Evolutionary conservation across 1,284 basidiomycete species (phyloP).

Genomic region (Trichosporon ovoides): DNA sequence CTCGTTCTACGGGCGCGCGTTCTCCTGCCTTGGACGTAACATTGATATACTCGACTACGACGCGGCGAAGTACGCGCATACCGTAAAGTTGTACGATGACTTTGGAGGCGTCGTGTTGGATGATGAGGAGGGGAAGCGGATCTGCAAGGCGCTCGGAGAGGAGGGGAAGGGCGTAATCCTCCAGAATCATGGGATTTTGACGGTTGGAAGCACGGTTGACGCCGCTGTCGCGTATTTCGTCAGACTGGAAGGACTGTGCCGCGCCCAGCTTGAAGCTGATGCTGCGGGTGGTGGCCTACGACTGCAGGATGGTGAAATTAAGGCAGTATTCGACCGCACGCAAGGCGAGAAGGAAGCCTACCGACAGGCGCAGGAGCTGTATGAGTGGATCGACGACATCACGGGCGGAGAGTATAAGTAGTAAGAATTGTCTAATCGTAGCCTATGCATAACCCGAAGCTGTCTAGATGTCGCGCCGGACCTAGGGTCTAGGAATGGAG

Average conservation of each 20-base stretch:
- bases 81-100: constrained; percentile 35
- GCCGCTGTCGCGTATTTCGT: constrained; percentile 31
- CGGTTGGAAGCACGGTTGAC: constrained; percentile 24
- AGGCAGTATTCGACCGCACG: constrained; percentile 55
- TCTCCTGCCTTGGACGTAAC: constrained; percentile 57
- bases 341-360: constrained; percentile 50
- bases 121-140: constrained; percentile 45
- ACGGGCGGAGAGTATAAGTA: constrained; percentile 22
- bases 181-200: constrained; percentile 41
- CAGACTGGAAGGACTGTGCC: constrained; percentile 31
- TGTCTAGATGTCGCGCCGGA: too few relatives aligned
- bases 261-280: constrained; percentile 32
- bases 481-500: too few relatives aligned
- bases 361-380: constrained; percentile 22
- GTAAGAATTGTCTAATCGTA: too few relatives aligned
- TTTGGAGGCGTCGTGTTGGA: constrained; percentile 49
- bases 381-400: constrained; percentile 19
- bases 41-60: constrained; percentile 57
- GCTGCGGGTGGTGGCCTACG: constrained; percentile 51
- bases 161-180: constrained; percentile 41
- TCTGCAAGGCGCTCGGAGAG: constrained; percentile 44
- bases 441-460: too few relatives aligned
- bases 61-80: constrained; percentile 34
- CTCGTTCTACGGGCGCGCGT: constrained; percentile 60
- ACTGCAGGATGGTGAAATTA: constrained; percentile 55